Evolutionary conservation across 2,329 filamentous ascomycete species (phyloP).

Genomic region (Orbilia oligospora): DNA sequence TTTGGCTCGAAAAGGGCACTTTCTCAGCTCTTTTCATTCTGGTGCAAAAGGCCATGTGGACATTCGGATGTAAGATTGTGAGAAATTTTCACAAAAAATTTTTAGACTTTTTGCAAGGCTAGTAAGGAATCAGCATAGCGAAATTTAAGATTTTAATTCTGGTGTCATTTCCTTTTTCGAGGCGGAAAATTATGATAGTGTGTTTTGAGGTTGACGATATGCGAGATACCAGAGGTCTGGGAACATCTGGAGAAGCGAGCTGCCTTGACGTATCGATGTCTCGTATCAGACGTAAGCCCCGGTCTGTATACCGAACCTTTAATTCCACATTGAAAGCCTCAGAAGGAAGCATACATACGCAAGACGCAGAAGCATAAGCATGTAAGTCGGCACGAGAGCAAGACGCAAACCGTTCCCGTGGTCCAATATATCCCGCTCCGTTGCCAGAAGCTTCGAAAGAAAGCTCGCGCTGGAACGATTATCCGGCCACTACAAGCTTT

Average conservation of each 20-base stretch:
- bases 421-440: constrained; percentile 49
- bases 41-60: constrained; percentile 20
- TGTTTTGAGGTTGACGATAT: constrained; percentile 17
- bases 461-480: constrained; percentile 28
- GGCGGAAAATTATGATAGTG: neutral
- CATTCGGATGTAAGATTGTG: constrained; percentile 1
- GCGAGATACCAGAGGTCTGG: constrained; percentile 28
- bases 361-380: constrained; percentile 20
- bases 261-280: constrained; percentile 32
- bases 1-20: constrained; percentile 20
- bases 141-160: neutral
- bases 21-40: constrained; percentile 4
- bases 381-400: constrained; percentile 35
- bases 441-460: constrained; percentile 57
- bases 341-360: constrained; percentile 16
- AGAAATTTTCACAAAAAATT: neutral
- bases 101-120: constrained; percentile 6
- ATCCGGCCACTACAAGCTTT: constrained; percentile 27
- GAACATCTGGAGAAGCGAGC: constrained; percentile 36
- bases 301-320: constrained; percentile 7
- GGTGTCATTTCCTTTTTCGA: neutral
- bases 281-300: constrained; percentile 30
- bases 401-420: constrained; percentile 48
- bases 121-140: neutral
- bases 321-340: constrained; percentile 39